Evolutionary conservation across 495 filamentous ascomycete species (phyloP), one percentile per base, ranked within the genome.

Genomic region (Neurospora sp.): DNA sequence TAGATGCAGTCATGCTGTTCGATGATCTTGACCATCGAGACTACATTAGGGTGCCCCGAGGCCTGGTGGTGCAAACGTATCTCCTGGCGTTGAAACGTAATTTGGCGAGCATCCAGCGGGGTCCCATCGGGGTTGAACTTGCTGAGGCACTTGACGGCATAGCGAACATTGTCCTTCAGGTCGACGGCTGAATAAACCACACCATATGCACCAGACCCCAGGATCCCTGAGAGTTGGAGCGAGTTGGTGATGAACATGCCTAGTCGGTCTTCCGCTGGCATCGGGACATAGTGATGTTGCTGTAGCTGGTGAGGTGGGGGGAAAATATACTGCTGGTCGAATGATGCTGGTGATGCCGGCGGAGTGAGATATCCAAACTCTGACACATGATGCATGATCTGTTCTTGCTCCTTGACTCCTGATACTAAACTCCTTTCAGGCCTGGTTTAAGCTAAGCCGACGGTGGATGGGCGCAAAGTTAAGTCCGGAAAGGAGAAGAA

Each of bases 121-220:
- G 89, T 85, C 73, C 86, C 87, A 79, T 88, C 84, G 72, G 84
- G 76, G 79, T 87, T 87, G 79, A 85, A 86, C 83, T 98, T 98
- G 89, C 93, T 94, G 81, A 99, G 87, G 44, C 94, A 94, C 84
- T 99, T 99, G 79, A 99, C 95, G 70, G 96, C 96, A 84, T 96
- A 99, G 72, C 88, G 89, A 41, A 89, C 87, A 76, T 91, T 87
- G 73, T 92, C 95, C 76, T 91, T 90, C 70, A 94, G 89, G 84
- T 98, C 95, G 82, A 94, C 84, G 75, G 96, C 96, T 42, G 91
- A 92, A 83, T 99, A 98, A 16, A 99, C 96, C 37, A 98, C 94
- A 61, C 96, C 96, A 83, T 99, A 99, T 71, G 96, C 96, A 71
- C 96, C 96, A 68, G 96, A 91, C 70, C 96, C 96, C 72, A 98